phyloP scores from a whole-genome alignment of 2,329 filamentous ascomycete species.

The Colletotrichum coccodes region DNA sequence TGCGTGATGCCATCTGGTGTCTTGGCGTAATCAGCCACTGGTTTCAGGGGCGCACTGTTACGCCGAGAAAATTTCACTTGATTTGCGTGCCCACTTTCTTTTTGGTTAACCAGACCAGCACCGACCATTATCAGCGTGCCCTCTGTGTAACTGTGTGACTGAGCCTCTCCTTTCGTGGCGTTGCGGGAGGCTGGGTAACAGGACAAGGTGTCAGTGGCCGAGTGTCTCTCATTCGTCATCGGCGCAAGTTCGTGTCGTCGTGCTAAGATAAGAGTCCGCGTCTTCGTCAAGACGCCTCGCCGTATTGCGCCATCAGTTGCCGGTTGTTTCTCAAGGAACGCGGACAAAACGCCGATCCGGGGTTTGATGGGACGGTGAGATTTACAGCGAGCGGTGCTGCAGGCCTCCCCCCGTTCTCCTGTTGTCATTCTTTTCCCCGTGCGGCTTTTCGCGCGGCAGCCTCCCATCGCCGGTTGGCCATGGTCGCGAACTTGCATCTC shows the following conservation, averaged over 20 bases:
- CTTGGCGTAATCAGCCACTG: background rate
- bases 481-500: background rate
- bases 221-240: constrained; percentile 15
- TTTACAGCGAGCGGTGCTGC: background rate
- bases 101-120: too few relatives aligned
- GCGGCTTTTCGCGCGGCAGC: background rate
- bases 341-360: constrained; percentile 5
- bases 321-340: background rate
- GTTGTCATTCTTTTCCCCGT: background rate
- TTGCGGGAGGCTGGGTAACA: constrained; percentile 7
- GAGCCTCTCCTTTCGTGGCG: constrained; percentile 1
- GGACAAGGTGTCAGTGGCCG: constrained; percentile 7
- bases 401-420: background rate
- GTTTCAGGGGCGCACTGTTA: background rate
- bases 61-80: background rate
- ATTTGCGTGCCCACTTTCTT: too few relatives aligned
- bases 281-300: background rate
- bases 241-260: background rate
- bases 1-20: background rate
- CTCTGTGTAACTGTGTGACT: background rate
- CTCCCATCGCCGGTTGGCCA: background rate
- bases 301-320: background rate
- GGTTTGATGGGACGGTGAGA: constrained; percentile 3
- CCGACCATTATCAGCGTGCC: background rate
- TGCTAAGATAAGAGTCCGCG: constrained; percentile 3